Evolutionary conservation across 345 rosid species (phyloP).

Genomic region (Eucalyptus lansdowneana): DNA sequence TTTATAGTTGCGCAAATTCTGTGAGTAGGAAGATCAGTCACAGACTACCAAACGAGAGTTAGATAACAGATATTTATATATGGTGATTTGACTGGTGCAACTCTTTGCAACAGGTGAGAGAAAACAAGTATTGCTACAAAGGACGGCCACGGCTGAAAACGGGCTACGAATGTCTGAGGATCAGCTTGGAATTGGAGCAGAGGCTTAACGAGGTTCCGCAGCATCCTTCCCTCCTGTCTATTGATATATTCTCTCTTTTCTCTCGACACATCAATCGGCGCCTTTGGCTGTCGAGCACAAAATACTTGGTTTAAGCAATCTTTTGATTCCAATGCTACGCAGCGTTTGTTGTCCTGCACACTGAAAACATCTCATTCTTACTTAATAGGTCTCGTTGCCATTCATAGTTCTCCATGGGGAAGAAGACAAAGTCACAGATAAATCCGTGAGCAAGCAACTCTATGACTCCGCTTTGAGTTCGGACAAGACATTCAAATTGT

Average conservation of each 20-base stretch:
- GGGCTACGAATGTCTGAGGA: constrained; percentile 37
- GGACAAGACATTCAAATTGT: constrained; percentile 68
- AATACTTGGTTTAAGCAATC: neutral
- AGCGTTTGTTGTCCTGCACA: neutral
- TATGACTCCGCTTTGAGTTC: constrained; percentile 35
- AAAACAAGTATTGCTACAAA: constrained; percentile 66
- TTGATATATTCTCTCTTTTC: neutral
- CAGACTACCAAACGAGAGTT: neutral
- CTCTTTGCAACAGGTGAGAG: constrained; percentile 28
- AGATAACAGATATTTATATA: neutral
- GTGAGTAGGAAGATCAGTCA: neutral
- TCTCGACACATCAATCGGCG: neutral
- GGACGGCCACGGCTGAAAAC: constrained; percentile 75
- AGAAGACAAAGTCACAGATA: constrained; percentile 66
- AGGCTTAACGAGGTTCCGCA: constrained; percentile 41
- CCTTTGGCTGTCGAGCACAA: neutral
- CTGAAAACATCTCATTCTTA: neutral
- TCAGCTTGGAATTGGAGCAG: constrained; percentile 46
- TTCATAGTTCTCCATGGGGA: constrained; percentile 71
- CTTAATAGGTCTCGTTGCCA: constrained; percentile 43
- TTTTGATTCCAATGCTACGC: neutral
- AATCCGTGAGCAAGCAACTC: constrained; percentile 35
- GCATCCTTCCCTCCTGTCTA: neutral
- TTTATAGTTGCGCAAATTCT: neutral
- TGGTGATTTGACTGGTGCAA: neutral